Percentiles rank a stretch among this genome's conserved stretches.
Evolutionary conservation across 768 basidiomycete genomes (phyloP).

Genomic region (Collybiopsis confluens): DNA sequence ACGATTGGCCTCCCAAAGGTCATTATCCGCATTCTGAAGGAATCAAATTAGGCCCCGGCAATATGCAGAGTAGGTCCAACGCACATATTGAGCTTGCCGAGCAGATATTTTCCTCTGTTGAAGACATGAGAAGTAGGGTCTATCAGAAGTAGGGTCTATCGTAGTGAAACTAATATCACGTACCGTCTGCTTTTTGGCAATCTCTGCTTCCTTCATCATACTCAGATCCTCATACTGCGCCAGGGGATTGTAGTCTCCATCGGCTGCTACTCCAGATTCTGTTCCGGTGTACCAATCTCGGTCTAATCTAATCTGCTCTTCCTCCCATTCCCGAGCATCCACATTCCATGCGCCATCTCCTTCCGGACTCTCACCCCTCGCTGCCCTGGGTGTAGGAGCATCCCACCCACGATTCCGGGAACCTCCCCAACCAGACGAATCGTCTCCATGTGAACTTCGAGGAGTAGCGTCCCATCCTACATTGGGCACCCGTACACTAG

Average conservation of each 20-base stretch:
- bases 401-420: conserved; percentile 66
- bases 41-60: conserved; percentile 16
- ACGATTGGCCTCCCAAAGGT: conserved; percentile 97
- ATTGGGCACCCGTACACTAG: conserved; percentile 87
- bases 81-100: conserved; percentile 91
- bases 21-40: conserved; percentile 90
- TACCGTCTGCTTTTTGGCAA: conserved; percentile 72
- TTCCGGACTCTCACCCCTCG: conserved; percentile 66
- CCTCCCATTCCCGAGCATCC: conserved; percentile 92
- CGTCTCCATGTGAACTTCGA: conserved; percentile 47
- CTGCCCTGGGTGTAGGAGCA: conserved; percentile 74
- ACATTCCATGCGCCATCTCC: conserved; percentile 59
- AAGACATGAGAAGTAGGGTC: too few species aligned
- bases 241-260: conserved; percentile 91
- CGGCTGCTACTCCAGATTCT: conserved; percentile 83
- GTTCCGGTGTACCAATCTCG: conserved; percentile 95
- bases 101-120: conserved; percentile 89
- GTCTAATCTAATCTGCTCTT: conserved; percentile 88
- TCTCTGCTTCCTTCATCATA: conserved; percentile 64
- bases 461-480: conserved; percentile 95
- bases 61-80: conserved; percentile 27
- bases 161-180: conserved; percentile 19
- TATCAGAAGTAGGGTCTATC: conserved; percentile 14
- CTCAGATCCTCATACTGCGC: conserved; percentile 89
- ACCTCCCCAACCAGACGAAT: conserved; percentile 60